Base-by-base conservation (phyloP, 2,329 filamentous ascomycete species). In the Ophiostoma sp. region DNA sequence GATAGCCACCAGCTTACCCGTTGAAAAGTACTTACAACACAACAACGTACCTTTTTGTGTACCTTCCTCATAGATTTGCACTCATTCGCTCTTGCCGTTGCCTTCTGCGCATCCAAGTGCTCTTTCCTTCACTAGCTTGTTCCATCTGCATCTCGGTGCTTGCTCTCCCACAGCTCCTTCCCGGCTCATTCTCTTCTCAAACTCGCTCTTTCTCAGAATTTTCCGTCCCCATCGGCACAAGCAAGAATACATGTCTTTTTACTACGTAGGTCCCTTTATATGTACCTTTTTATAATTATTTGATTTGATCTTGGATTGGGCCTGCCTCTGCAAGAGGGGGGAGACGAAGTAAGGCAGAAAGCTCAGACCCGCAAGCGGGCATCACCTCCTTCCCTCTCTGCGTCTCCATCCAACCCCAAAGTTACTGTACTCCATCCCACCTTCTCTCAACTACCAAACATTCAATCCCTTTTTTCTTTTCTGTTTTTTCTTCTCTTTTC, bases 321-420 rank as follows among this genome's bases (percentile, higher is more conserved):
- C 39, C 39, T 31, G 22, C 63, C 39, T 66, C 12, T 19, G n/a
- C 39, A 9, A 28, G 55, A 45, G 25, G 48, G 63, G 63, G 33
- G 61, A 57, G 39, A 70, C 36, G 15, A 17, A 45, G 42, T 15
- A 50, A 55, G 57, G 45, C 70, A 52, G 55, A 71, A 66, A 73
- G 71, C 69, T 72, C 68, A 69, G 71, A 71, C 71, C 74, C 71
- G 73, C 73, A 71, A 71, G 72, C 64, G 69, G 69, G 42, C 73
- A 69, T 52, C 66, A 57, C 71, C 33, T 69, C 63, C 55, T 33
- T 55, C 52, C 57, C 42, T 48, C 42, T 19, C 42, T 48, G 42
- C 15, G 42, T 75, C 74, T 33, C 42, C 52, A 42, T 69, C 59
- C 45, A 72, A 61, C 72, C 70, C 50, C 48, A 70, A 42, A 70